A percentile compares a stretch with the other conserved stretches of the same genome.
Conservation (phyloP, 177 flowering plant species). For the Telopea speciosissima region DNA sequence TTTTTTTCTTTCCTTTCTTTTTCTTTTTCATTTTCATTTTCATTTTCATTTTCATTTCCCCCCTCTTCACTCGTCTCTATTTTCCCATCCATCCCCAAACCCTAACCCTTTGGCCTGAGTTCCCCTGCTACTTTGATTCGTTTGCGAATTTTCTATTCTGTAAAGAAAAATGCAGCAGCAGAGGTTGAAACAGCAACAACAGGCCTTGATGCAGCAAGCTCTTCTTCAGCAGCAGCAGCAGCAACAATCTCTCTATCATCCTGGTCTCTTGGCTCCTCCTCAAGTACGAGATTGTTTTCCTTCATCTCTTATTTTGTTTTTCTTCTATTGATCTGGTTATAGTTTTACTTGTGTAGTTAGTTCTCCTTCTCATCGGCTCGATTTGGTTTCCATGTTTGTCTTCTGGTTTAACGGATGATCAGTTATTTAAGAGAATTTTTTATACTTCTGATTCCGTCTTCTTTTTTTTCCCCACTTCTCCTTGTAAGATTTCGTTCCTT, state of each 20-base stretch:
- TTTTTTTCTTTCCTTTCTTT: slow-evolving; percentile 3
- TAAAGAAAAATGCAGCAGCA: slow-evolving; percentile 57
- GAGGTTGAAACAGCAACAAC: slow-evolving; percentile 85
- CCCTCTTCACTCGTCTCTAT: neutral
- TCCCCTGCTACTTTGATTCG: slow-evolving; percentile 2
- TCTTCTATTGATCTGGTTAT: neutral
- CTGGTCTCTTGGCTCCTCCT: slow-evolving; percentile 84
- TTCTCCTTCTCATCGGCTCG: neutral
- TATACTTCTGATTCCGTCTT: neutral
- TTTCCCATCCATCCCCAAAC: neutral
- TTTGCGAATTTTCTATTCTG: neutral
- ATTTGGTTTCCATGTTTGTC: neutral
- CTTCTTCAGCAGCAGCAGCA: slow-evolving; percentile 72
- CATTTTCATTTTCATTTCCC: neutral
- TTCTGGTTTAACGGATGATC: neutral
- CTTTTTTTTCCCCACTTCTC: neutral
- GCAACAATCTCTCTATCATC: slow-evolving; percentile 59
- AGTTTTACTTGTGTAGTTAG: neutral
- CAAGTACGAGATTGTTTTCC: slow-evolving; percentile 35
- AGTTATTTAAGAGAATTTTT: neutral
- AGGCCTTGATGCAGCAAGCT: slow-evolving; percentile 89
- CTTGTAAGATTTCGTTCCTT: neutral
- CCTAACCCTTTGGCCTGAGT: neutral
- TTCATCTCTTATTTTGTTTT: neutral
- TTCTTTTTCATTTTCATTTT: slow-evolving; percentile 1